phyloP scores from a whole-genome alignment of 2,329 filamentous ascomycete genomes.

The Claviceps purpurea region DNA sequence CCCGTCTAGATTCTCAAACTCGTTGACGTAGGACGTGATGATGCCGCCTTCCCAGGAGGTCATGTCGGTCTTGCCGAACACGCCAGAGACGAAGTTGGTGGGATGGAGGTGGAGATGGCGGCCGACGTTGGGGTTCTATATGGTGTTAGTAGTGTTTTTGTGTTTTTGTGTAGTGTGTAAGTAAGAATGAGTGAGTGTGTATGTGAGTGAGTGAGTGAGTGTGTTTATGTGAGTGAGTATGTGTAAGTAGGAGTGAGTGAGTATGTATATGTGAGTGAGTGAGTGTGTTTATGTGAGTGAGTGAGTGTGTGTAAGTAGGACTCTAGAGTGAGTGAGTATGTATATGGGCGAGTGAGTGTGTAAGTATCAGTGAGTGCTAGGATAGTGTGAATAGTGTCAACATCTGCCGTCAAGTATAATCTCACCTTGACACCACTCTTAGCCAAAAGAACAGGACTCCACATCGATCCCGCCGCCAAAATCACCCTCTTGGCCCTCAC shows the following conservation, averaged over 20 bases:
- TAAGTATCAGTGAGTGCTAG: too few relatives aligned
- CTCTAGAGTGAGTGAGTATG: too few relatives aligned
- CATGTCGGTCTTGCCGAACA: conserved; percentile 53
- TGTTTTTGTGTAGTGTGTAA: neutral
- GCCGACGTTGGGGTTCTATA: conserved; percentile 64
- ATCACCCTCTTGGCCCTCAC: conserved; percentile 73
- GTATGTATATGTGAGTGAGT: too few relatives aligned
- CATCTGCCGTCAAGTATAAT: too few relatives aligned
- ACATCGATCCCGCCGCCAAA: conserved; percentile 61
- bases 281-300: too few relatives aligned
- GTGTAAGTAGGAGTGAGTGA: neutral
- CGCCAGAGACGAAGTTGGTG: conserved; percentile 41
- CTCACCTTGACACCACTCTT: conserved; percentile 60
- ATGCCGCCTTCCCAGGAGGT: conserved; percentile 64
- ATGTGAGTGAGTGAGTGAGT: too few relatives aligned
- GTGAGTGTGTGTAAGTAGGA: too few relatives aligned
- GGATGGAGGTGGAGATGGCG: conserved; percentile 74
- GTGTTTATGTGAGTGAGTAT: too few relatives aligned
- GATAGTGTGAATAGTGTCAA: too few relatives aligned
- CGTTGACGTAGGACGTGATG: conserved; percentile 62
- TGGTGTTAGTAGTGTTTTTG: neutral
- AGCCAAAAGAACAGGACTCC: conserved; percentile 62
- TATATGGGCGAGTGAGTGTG: neutral
- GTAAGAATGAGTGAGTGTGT: too few relatives aligned
- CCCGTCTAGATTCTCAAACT: conserved; percentile 70